Evolutionary conservation across 306 rosid species (phyloP), one percentile per base, ranked within the genome.

Genomic region (Dicorynia guianensis): DNA sequence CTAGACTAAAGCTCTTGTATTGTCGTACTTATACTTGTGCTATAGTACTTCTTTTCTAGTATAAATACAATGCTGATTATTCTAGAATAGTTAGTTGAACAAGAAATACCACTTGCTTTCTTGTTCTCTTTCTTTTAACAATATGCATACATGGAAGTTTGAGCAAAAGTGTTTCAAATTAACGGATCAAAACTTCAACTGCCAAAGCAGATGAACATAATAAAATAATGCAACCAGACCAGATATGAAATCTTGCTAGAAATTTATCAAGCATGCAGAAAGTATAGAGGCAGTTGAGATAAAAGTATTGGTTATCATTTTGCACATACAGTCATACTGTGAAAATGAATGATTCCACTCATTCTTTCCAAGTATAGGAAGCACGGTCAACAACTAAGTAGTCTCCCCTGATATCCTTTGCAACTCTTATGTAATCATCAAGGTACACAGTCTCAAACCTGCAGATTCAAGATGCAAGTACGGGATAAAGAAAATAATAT

Each of bases 331-430:
- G 30, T 25, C 30, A 25, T 25, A 25, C 30, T 76, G n/a, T 4
- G 38, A 63, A 39, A 49, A 35, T 9, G 71, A 80, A 69, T 25
- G 63, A 57, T 59, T 55, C 12, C 65, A 19, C 15, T 89, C 85
- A 90, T 79, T 92, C 98, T 75, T 77, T 87, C 97, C 97, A 95
- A 63, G 56, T 62, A 81, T 86, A 92, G 11, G 93, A 83, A 66
- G 96, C 95, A 36, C 89, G 85, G 46, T 92, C 96, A 12, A 89
- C 98, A 48, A 95, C 87, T 81, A 95, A 80, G 83, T 92, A 95
- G 78, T 95, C 96, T 48, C 87, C 93, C 78, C 95, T 84, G 54
- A 94, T 88, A 76, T 94, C 98, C 85, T 95, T 90, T 65, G 48
- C 96, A 46, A 92, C 87, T 47, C 97, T 85, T 77, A 90, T 84